A percentile compares a stretch with the other conserved stretches of the same genome.
Conservation (phyloP, 1,284 basidiomycete genomes). For the Sanghuangporus baumii region DNA sequence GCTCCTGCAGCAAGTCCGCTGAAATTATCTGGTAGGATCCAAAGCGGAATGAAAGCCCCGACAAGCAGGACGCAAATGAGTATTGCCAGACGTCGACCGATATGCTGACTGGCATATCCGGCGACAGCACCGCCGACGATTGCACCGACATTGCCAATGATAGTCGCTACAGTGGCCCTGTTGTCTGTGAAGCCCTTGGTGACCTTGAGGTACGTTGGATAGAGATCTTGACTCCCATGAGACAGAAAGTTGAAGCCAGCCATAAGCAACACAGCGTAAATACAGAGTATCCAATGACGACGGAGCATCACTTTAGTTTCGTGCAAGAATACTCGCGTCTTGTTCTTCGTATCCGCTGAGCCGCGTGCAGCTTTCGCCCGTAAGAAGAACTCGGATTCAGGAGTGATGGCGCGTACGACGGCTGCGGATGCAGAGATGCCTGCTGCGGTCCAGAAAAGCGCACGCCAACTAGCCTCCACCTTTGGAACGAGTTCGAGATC, state of each 20-base stretch:
- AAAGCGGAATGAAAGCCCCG: slow-evolving; percentile 74
- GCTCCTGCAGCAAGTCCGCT: slow-evolving; percentile 66
- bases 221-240: slow-evolving; percentile 82
- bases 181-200: slow-evolving; percentile 55
- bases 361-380: slow-evolving; percentile 44
- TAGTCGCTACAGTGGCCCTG: slow-evolving; percentile 79
- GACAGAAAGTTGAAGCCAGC: slow-evolving; percentile 91
- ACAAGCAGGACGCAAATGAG: slow-evolving; percentile 57
- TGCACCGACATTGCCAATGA: slow-evolving; percentile 86
- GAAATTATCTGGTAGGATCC: slow-evolving; percentile 76
- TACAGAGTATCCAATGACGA: slow-evolving; percentile 78
- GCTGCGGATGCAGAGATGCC: slow-evolving; percentile 77
- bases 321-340: slow-evolving; percentile 67
- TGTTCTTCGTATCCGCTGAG: slow-evolving; percentile 40
- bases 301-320: slow-evolving; percentile 77
- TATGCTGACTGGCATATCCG: slow-evolving; percentile 77
- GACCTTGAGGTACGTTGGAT: slow-evolving; percentile 71
- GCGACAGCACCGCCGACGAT: slow-evolving; percentile 75
- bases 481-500: slow-evolving; percentile 70
- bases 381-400: slow-evolving; percentile 79
- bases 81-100: slow-evolving; percentile 86
- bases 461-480: slow-evolving; percentile 48
- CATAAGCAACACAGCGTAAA: slow-evolving; percentile 81
- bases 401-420: slow-evolving; percentile 63
- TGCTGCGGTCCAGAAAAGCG: slow-evolving; percentile 63